phyloP scores from a whole-genome alignment of 1,284 basidiomycete species.

The Ceratobasidium sp. region DNA sequence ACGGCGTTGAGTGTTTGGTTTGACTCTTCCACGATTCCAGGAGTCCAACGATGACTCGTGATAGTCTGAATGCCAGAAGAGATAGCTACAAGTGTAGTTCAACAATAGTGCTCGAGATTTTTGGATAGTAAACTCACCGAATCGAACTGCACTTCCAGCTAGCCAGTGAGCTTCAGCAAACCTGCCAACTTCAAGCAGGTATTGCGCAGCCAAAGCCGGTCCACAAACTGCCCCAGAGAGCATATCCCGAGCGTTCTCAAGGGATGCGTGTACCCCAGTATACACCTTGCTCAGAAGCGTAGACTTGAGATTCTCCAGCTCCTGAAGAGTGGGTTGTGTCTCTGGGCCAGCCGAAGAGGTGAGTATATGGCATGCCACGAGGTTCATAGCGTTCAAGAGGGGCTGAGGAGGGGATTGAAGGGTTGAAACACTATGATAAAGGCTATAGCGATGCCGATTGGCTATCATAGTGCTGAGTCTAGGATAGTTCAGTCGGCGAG shows the following conservation, averaged over 20 bases:
- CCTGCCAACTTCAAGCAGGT: slow-evolving; percentile 23
- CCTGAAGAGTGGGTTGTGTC: slow-evolving; percentile 13
- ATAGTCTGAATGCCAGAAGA: slow-evolving; percentile 29
- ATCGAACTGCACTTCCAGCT: slow-evolving; percentile 26
- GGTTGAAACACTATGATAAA: slow-evolving; percentile 7
- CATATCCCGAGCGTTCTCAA: slow-evolving; percentile 27
- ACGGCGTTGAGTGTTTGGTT: neutral
- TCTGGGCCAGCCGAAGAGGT: slow-evolving; percentile 6
- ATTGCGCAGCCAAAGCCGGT: slow-evolving; percentile 31
- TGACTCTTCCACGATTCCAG: neutral
- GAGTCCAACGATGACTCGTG: neutral
- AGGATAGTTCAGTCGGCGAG: neutral
- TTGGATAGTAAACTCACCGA: slow-evolving; percentile 6
- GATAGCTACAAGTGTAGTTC: neutral
- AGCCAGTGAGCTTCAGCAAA: slow-evolving; percentile 37
- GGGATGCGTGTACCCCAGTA: slow-evolving; percentile 16
- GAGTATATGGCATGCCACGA: slow-evolving; percentile 34
- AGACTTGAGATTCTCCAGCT: slow-evolving; percentile 14
- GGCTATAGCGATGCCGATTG: slow-evolving; percentile 19
- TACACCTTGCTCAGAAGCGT: slow-evolving; percentile 18
- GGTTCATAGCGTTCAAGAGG: slow-evolving; percentile 26
- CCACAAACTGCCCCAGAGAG: slow-evolving; percentile 22
- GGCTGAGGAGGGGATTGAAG: slow-evolving; percentile 21
- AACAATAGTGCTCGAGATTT: neutral
- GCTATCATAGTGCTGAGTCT: slow-evolving; percentile 25